Evolutionary conservation across 1,139 yeast species (phyloP).

Genomic region (Pneumocystis oryctolagi): DNA sequence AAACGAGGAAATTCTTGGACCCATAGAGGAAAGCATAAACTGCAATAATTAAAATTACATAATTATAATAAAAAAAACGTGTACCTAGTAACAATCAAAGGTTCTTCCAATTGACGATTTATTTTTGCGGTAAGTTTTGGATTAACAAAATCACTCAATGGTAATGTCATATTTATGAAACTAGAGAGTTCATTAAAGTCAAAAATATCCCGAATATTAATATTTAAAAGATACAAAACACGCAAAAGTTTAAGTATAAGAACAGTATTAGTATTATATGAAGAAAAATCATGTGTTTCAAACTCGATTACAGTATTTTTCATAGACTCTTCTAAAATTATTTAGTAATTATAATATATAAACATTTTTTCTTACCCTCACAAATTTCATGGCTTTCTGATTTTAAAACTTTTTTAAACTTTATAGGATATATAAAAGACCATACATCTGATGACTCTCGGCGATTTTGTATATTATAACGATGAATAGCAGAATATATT

Average conservation of each 20-base stretch:
- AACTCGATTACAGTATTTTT: slow-evolving; percentile 23
- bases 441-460: slow-evolving; percentile 2
- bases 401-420: slow-evolving; percentile 32
- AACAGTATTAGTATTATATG: slow-evolving; percentile 33
- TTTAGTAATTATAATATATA: background rate
- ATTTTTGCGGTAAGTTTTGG: slow-evolving; percentile 77
- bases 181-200: slow-evolving; percentile 17
- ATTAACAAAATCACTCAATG: slow-evolving; percentile 45
- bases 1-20: slow-evolving; percentile 52
- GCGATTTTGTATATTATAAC: background rate
- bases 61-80: background rate
- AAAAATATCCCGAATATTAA: slow-evolving; percentile 14
- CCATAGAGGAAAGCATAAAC: slow-evolving; percentile 84
- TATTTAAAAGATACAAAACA: slow-evolving; percentile 37
- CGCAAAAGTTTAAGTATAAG: slow-evolving; percentile 39
- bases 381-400: background rate
- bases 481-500: slow-evolving; percentile 50
- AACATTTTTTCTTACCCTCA: background rate
- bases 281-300: slow-evolving; percentile 23
- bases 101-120: slow-evolving; percentile 79
- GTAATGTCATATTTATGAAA: slow-evolving; percentile 19
- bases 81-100: slow-evolving; percentile 52
- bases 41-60: slow-evolving; percentile 16
- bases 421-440: slow-evolving; percentile 35
- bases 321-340: background rate